Evolutionary conservation across 2,329 filamentous ascomycete species (phyloP).

Genomic region (Pseudopyrenochaeta lycopersici): DNA sequence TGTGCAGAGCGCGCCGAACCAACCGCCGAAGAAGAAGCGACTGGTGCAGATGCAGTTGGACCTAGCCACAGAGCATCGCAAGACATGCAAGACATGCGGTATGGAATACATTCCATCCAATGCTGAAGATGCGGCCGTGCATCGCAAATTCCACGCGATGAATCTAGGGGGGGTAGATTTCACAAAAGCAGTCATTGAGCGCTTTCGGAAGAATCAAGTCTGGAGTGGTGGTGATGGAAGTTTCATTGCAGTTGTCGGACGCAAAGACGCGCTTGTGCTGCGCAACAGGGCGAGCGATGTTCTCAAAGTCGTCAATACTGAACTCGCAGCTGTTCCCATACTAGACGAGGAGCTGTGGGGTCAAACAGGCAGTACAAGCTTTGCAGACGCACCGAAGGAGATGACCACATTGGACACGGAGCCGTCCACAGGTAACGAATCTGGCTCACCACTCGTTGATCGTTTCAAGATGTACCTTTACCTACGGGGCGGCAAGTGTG

Average conservation of each 20-base stretch:
- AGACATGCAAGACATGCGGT: slow-evolving; percentile 67
- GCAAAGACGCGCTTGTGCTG: slow-evolving; percentile 61
- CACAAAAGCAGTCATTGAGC: slow-evolving; percentile 65
- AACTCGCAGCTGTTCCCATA: slow-evolving; percentile 69
- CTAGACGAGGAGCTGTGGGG: slow-evolving; percentile 67
- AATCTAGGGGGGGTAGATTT: slow-evolving; percentile 69
- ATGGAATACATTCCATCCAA: slow-evolving; percentile 74
- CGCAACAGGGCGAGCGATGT: slow-evolving; percentile 63
- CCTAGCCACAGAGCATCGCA: slow-evolving; percentile 63
- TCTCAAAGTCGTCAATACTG: slow-evolving; percentile 69
- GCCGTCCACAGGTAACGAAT: slow-evolving; percentile 35
- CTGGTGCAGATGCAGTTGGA: slow-evolving; percentile 70
- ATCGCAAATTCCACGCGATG: slow-evolving; percentile 71
- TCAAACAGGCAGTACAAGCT: slow-evolving; percentile 44
- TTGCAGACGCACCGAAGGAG: slow-evolving; percentile 2
- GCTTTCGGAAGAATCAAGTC: slow-evolving; percentile 61
- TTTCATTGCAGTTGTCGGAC: slow-evolving; percentile 66
- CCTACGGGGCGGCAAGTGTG: slow-evolving; percentile 67
- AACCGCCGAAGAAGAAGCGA: slow-evolving; percentile 41
- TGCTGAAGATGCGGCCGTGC: slow-evolving; percentile 67
- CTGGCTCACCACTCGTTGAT: slow-evolving; percentile 45
- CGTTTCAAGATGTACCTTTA: slow-evolving; percentile 70
- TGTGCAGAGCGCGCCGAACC: slow-evolving; percentile 37
- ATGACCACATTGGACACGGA: slow-evolving; percentile 32
- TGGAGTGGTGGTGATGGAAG: slow-evolving; percentile 57